Evolutionary conservation across 2,329 filamentous ascomycete species (phyloP), one percentile per base, ranked within the genome.

Genomic region (Aspergillus latus): DNA sequence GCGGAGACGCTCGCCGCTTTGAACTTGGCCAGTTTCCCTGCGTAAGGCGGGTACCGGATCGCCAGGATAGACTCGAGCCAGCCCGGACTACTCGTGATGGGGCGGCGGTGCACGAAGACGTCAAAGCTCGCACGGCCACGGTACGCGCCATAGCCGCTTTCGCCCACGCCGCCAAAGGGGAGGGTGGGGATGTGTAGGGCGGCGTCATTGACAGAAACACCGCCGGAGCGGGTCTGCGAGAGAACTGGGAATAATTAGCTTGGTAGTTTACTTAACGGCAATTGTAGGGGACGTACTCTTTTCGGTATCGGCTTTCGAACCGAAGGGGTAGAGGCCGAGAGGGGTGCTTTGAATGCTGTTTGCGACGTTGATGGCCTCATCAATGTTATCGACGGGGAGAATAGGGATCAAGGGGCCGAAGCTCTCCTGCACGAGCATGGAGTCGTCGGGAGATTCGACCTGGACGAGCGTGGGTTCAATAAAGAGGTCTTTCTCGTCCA

Each of bases 401-500:
- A 97, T 85, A 60, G 90, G 87, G 64, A 96, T 91, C 58, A 96
- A 81, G n/a, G 94, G 94, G 5, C 93, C 94, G 70, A 99, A 99
- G 43, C 87, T 90, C 77, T 99, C 94, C 61, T 96, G 85, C 26
- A 78, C 77, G 68, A 97, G 83, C 74, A 97, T 84, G 6, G 87
- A 82, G 75, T 96, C 93, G 48, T 92, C 82, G 13, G 83, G 70
- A 59, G 85, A 86, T 62, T 89, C 81, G 37, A 97, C 88, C 59
- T 90, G 82, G n/a, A 99, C 86, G n/a, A 93, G 86, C 0, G 94
- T 99, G 0, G 92, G 90, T 71, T 93, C 91, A 64, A 99, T 94
- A 75, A 89, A 97, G 49, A 89, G 85, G 32, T 90, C 83, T 36
- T 82, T 79, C 70, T 90, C 87, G 72, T 97, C 91, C 77, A 89